Percentiles rank a stretch among this genome's conserved stretches.
Evolutionary conservation across 129 eudicot species (phyloP).

Genomic region (Kitagawia praeruptora): DNA sequence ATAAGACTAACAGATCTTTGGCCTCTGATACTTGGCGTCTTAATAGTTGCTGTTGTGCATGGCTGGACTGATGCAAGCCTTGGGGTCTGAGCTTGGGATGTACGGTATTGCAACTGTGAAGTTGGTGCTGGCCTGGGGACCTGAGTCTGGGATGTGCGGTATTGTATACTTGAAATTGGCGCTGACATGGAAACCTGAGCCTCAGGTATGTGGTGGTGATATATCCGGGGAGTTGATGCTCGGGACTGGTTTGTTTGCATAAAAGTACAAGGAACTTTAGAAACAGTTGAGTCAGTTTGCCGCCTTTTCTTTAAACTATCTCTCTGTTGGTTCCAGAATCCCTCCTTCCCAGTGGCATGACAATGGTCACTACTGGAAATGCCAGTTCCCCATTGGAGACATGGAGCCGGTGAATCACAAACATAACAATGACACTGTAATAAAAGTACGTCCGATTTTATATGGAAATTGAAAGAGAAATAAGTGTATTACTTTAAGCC

Average conservation of each 20-base stretch:
- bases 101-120: conserved; percentile 9
- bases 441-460: conserved; percentile 6
- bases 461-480: background rate
- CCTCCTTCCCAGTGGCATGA: conserved; percentile 65
- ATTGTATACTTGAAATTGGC: conserved; percentile 10
- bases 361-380: conserved; percentile 39
- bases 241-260: conserved; percentile 17
- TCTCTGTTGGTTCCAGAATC: conserved; percentile 52
- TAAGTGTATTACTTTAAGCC: background rate
- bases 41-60: conserved; percentile 26
- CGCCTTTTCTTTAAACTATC: conserved; percentile 27
- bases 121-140: background rate
- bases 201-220: conserved; percentile 8
- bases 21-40: conserved; percentile 22
- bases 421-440: conserved; percentile 94
- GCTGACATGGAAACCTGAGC: conserved; percentile 21
- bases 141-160: background rate
- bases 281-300: conserved; percentile 15
- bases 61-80: conserved; percentile 23
- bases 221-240: conserved; percentile 5
- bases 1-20: conserved; percentile 9
- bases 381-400: conserved; percentile 73
- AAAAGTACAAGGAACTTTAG: conserved; percentile 12
- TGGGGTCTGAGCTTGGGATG: conserved; percentile 15
- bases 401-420: conserved; percentile 87